Evolutionary conservation across 768 basidiomycete genomes (phyloP).

Genomic region (Psilocybe sp.): DNA sequence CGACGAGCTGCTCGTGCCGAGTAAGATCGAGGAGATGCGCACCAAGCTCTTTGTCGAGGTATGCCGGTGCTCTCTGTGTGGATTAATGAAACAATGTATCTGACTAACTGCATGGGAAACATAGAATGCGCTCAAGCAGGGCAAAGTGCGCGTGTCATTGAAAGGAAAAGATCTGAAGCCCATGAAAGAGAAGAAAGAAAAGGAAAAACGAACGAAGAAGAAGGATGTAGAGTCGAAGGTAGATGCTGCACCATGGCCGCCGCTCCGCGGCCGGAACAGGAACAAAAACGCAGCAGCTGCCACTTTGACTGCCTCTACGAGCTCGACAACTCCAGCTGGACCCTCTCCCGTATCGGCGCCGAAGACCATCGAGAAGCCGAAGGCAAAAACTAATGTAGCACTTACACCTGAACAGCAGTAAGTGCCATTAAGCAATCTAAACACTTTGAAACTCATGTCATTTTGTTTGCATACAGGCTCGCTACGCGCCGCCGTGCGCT

Average conservation of each 20-base stretch:
- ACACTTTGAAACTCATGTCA: no score
- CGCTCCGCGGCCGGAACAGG: no score
- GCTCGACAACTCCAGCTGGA: slow-evolving; percentile 35
- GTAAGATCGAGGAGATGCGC: slow-evolving; percentile 64
- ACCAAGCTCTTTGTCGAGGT: slow-evolving; percentile 54
- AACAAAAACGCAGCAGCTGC: no score
- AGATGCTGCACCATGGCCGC: no score
- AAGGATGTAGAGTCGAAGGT: no score
- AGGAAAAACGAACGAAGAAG: neutral
- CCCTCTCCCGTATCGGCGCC: slow-evolving; percentile 66
- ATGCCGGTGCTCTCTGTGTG: slow-evolving; percentile 1
- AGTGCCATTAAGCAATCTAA: no score
- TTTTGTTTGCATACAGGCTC: slow-evolving; percentile 35
- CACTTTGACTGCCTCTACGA: neutral
- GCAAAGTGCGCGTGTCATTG: no score
- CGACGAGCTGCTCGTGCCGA: slow-evolving; percentile 65
- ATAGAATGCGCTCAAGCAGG: slow-evolving; percentile 3
- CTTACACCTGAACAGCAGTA: slow-evolving; percentile 52
- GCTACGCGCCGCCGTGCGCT: slow-evolving; percentile 56
- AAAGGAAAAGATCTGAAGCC: no score
- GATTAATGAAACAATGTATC: neutral
- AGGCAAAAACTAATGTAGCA: slow-evolving; percentile 29
- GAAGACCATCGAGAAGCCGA: slow-evolving; percentile 33
- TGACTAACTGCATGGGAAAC: slow-evolving; percentile 8
- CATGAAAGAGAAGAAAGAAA: neutral